phyloP scores from a whole-genome alignment of 108 stramenopile genomes.

The Nitzschia sp. region DNA sequence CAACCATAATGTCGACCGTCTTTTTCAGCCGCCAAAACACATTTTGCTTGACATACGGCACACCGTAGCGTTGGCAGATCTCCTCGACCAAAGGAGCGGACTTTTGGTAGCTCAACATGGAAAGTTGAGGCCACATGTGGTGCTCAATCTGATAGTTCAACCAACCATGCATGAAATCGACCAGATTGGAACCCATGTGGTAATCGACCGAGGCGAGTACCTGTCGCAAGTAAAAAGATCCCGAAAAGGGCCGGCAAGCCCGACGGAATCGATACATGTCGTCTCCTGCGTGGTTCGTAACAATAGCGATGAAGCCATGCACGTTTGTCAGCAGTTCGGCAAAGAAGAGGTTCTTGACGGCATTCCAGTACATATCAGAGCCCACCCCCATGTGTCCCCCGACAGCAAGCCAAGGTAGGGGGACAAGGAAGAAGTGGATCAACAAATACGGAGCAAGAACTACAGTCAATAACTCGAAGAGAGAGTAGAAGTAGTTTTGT shows the following conservation, averaged over 20 bases:
- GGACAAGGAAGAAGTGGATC: slow-evolving; percentile 55
- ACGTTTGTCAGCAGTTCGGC: slow-evolving; percentile 73
- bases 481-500: slow-evolving; percentile 28
- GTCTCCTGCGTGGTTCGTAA: slow-evolving; percentile 77
- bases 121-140: slow-evolving; percentile 70
- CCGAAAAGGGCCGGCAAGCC: slow-evolving; percentile 59
- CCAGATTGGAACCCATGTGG: slow-evolving; percentile 48
- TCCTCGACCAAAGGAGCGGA: slow-evolving; percentile 51
- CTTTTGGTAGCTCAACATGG: slow-evolving; percentile 65
- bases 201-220: slow-evolving; percentile 60
- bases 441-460: slow-evolving; percentile 62
- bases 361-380: slow-evolving; percentile 44
- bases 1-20: slow-evolving; percentile 75
- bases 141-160: slow-evolving; percentile 80
- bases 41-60: slow-evolving; percentile 66
- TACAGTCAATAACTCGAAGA: slow-evolving; percentile 41
- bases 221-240: slow-evolving; percentile 69
- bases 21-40: slow-evolving; percentile 53
- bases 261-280: slow-evolving; percentile 76
- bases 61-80: slow-evolving; percentile 56
- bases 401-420: slow-evolving; percentile 49
- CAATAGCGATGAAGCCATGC: slow-evolving; percentile 69
- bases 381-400: slow-evolving; percentile 29
- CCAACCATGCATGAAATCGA: slow-evolving; percentile 75
- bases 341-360: slow-evolving; percentile 59